Evolutionary conservation across 257 asterid species (phyloP), one percentile per base, ranked within the genome.

Genomic region (Solanum commersonii): DNA sequence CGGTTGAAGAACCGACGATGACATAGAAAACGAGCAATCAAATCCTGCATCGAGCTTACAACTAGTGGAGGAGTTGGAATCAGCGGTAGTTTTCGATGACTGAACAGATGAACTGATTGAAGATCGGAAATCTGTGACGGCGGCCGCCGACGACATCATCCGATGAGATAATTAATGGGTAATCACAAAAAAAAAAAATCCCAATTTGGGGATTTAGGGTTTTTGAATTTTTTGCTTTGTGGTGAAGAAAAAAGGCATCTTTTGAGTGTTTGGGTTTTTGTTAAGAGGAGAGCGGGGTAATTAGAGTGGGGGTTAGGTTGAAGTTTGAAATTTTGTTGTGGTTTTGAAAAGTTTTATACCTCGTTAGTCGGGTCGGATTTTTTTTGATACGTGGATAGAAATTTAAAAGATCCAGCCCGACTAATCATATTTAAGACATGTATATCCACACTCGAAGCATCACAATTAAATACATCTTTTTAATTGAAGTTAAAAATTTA

Each of bases 21-120:
- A 1, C 52, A 11, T 74, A 3, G 56, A 23, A 37, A 37, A 37
- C 5, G 56, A 37, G 77, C 82, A 86, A 79, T 56, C 78, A 42
- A 88, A 88, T 34, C 93, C 93, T 88, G 88, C 91, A 49, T 82
- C 70, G 31, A 49, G 38, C 31, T 82, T 82, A 20, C 87, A 65
- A 76, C 67, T 88, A 60, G 18, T 37, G 27, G 49, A 73, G 38
- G 18, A 35, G 82, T 74, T 86, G 27, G 90, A 87, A 74, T 87
- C 87, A 76, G 33, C 16, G 88, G 52, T 90, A 84, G 92, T 73
- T 70, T 88, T 86, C 38, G 90, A 88, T 90, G 87, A 88, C 16
- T 71, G 78, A 71, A 16, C 25, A 9, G 78, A 71, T 71, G 78
- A 71, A 71, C 40, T 31, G 40, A 31, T 7, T 8, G 78, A 34